Base-by-base conservation (phyloP, 805 yeast genomes). In the Candida adriatica region DNA sequence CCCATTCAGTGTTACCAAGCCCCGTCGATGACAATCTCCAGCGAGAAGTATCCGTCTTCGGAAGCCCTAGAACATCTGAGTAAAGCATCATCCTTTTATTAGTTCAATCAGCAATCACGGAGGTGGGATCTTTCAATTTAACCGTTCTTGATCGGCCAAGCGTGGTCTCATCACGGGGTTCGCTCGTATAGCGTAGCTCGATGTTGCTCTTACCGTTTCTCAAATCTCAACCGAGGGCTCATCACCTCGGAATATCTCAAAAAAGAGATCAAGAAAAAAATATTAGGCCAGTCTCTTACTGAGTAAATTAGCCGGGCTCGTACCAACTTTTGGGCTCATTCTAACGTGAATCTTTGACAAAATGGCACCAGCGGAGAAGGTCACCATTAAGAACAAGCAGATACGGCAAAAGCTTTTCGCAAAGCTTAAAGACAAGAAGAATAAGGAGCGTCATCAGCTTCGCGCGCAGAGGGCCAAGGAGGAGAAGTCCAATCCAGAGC, bases 391-490 rank as follows among this genome's bases (percentile, higher is more conserved):
- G 54, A 88, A 87, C 57, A 88, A 85, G 59, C 74, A 75, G 54
- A 75, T 75, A 48, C 73, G 96, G 43, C 92, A 84, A 55, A 73
- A 82, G 58, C 64, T 85, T 23, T 82, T 72, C 57, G 80, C 87
- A 8, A 73, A 76, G 35, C 51, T 83, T 31, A 82, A 79, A 57
- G 80, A 82, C 51, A 81, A 82, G 39, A 70, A 75, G 55, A 79
- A 79, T 48, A 84, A 83, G 50, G 72, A 72, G 32, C 75, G 85
- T 48, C 96, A 87, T 54, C 76, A 75, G 51, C 66, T 69, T 53
- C 71, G 97, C 43, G 70, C 73, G n/a, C 74, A 76, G 27, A 71
- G 96, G 51, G 92, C 94, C n/a, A 80, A 79, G 49, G 90, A 80
- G 42, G 97, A 92, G 58, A 64, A 79, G 34, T 74, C 70, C 18